Base-by-base conservation (phyloP, 257 asterid genomes). In the Agastache rugosa region DNA sequence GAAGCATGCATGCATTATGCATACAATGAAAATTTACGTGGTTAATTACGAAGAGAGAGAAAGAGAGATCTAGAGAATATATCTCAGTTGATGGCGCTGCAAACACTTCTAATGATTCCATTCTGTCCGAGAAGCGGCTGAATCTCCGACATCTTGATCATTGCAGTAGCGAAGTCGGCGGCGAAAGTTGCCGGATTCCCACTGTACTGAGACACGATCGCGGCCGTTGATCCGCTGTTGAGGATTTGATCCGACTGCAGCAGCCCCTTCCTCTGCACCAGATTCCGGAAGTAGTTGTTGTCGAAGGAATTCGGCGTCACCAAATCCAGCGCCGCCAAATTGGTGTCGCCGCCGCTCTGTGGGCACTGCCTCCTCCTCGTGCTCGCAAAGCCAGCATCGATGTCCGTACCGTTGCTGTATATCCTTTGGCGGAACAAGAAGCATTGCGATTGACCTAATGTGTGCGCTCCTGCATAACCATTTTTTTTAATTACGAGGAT, bases 141-240 rank as follows among this genome's bases (percentile, higher is more conserved):
- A n/a, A 85, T 83, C 73, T 85, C 89, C 12, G 83, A 61, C 85
- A 85, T 85, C 63, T 70, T 83, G 65, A 85, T 58, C 85, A 83
- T 85, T 0, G 87, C 85, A 22, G 19, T 63, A 1, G 82, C 86
- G 23, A 83, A 83, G 7, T 83, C 88, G 0, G 69, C n/a, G 1
- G 78, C 73, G 65, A 86, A 83, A 5, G 48, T 7, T 4, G 39
- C 8, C 3, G 80, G 77, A 17, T 56, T 74, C 0, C 29, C 51
- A 20, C 78, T 73, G 58, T 78, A 81, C 23, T 56, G 77, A 0
- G 47, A 0, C 1, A 84, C 86, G 7, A 73, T 73, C 39, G 35
- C 8, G 54, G 59, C 72, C 0, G 84, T 82, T 2, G 83, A 29
- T 11, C 71, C 79, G 14, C 56, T 82, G 25, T 77, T 14, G 2